Evolutionary conservation across 495 filamentous ascomycete species (phyloP).

Genomic region (Penicillium pancosmium): DNA sequence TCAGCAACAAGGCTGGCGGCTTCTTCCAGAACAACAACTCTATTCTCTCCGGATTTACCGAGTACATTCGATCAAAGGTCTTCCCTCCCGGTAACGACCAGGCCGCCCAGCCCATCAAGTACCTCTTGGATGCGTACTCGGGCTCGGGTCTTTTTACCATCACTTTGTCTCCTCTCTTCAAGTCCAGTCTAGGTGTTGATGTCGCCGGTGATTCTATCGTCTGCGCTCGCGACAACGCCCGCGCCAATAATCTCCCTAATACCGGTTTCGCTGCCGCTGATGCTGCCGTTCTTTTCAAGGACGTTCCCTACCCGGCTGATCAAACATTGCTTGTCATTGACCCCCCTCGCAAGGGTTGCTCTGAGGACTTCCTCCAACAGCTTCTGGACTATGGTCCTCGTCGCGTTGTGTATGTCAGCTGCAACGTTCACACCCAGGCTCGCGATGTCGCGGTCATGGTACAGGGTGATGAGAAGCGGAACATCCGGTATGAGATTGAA

Average conservation of each 20-base stretch:
- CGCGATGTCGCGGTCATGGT: slow-evolving; percentile 86
- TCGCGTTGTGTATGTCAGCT: slow-evolving; percentile 89
- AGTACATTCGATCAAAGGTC: slow-evolving; percentile 84
- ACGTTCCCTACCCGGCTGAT: slow-evolving; percentile 67
- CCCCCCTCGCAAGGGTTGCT: slow-evolving; percentile 93
- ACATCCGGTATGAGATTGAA: slow-evolving; percentile 80
- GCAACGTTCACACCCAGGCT: slow-evolving; percentile 97
- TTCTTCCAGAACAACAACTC: slow-evolving; percentile 99
- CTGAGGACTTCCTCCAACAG: slow-evolving; percentile 79
- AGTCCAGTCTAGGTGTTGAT: slow-evolving; percentile 68
- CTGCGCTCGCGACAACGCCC: slow-evolving; percentile 77
- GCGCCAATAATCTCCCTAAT: slow-evolving; percentile 68
- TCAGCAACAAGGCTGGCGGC: slow-evolving; percentile 84
- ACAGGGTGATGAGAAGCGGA: slow-evolving; percentile 55
- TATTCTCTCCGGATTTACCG: slow-evolving; percentile 87
- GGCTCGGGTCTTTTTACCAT: slow-evolving; percentile 97
- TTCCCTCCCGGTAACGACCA: slow-evolving; percentile 45
- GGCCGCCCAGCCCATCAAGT: slow-evolving; percentile 59
- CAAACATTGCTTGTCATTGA: slow-evolving; percentile 91
- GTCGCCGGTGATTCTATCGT: slow-evolving; percentile 71
- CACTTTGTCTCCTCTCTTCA: slow-evolving; percentile 82
- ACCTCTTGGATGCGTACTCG: slow-evolving; percentile 96
- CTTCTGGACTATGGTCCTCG: slow-evolving; percentile 73
- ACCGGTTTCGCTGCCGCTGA: slow-evolving; percentile 84
- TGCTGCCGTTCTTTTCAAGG: slow-evolving; percentile 77